Conservation (phyloP, 1,284 basidiomycete species). For the Leccinum solheimii region DNA sequence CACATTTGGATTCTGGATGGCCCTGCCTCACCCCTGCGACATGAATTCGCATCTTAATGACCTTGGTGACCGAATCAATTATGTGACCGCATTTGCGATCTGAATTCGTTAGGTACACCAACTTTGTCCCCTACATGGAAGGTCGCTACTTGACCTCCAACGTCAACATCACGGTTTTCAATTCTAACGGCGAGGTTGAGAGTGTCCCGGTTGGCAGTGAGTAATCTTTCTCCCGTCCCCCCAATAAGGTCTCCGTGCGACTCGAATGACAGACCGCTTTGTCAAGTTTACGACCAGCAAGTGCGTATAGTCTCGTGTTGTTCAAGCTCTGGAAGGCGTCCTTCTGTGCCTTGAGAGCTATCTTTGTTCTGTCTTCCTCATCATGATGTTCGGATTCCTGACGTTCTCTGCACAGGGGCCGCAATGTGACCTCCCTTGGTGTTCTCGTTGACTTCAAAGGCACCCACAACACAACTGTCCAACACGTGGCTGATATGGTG, state of each 20-base stretch:
- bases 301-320: conserved; percentile 40
- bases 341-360: background rate
- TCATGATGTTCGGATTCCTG: background rate
- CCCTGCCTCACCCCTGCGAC: background rate
- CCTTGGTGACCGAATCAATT: background rate
- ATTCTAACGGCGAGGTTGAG: conserved; percentile 48
- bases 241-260: background rate
- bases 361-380: background rate
- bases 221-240: conserved; percentile 15
- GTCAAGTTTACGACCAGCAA: conserved; percentile 75
- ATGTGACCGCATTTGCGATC: background rate
- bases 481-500: conserved; percentile 71
- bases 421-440: conserved; percentile 72
- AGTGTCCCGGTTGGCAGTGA: conserved; percentile 66
- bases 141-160: conserved; percentile 84
- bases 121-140: conserved; percentile 70
- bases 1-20: background rate
- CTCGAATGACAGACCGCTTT: conserved; percentile 49
- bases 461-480: conserved; percentile 70
- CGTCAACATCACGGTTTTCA: conserved; percentile 75
- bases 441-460: conserved; percentile 74
- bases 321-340: background rate
- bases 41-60: background rate
- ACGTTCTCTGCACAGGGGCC: conserved; percentile 46
- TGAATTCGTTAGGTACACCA: conserved; percentile 51